A percentile compares a stretch with the other conserved stretches of the same genome.
These are phyloP conservation scores for Puya raimondii DNA, from an alignment of 176 grass and related monocot genomes.

Conservation along the genomic window DNA sequence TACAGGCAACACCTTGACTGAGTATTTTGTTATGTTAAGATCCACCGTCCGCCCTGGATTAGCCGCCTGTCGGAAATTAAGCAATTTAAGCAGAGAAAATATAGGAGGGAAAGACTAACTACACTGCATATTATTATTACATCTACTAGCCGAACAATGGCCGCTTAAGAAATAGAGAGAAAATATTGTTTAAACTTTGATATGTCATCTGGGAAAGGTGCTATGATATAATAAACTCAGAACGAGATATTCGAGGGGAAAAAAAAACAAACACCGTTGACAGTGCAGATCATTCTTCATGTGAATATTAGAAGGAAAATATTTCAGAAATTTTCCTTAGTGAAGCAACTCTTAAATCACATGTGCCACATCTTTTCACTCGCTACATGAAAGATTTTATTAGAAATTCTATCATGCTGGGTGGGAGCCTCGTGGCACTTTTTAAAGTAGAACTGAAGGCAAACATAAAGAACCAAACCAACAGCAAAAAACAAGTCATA, in stretches of 20 bases:
- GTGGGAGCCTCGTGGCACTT: too few species aligned
- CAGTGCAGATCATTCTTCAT: neutral
- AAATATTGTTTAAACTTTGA: neutral
- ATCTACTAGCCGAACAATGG: neutral
- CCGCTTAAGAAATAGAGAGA: neutral
- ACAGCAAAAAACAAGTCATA: constrained; percentile 14
- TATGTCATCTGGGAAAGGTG: neutral
- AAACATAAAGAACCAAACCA: neutral
- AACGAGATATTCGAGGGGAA: neutral
- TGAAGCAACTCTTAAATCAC: too few species aligned
- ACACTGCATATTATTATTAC: neutral
- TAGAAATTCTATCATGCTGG: too few species aligned
- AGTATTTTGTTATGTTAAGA: constrained; percentile 69
- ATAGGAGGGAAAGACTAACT: neutral
- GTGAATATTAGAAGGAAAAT: too few species aligned
- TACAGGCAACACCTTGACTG: constrained; percentile 83
- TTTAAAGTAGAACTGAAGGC: constrained; percentile 6
- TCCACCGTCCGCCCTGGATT: constrained; percentile 58
- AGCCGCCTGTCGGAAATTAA: constrained; percentile 28
- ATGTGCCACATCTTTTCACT: too few species aligned
- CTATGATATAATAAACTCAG: neutral
- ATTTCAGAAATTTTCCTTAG: too few species aligned
- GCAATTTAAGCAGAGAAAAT: neutral
- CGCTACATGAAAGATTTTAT: too few species aligned
- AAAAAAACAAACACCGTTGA: neutral